Evolutionary conservation across 2,329 filamentous ascomycete species (phyloP), one percentile per base, ranked within the genome.

Genomic region (Elsinoe batatas): DNA sequence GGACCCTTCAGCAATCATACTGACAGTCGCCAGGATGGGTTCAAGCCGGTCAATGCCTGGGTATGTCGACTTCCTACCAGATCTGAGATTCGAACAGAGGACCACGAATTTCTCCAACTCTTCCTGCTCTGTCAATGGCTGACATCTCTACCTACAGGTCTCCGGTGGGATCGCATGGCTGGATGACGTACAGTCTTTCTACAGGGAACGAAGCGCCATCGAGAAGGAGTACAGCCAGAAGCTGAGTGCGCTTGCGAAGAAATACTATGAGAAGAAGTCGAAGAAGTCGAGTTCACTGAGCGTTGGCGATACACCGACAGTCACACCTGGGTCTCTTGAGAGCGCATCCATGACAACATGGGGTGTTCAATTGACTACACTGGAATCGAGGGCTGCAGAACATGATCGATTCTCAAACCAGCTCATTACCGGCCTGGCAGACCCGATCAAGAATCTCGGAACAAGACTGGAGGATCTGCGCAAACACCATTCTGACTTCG

Each of bases 161-260:
- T 88, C 83, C 60, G 84, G 88, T 69, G 90, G 91, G 61, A 95
- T 98, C 69, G 77, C 81, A 62, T 98, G 91, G 91, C 83, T 98
- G 58, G 91, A 96, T 65, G 93, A 98, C 65, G 88, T 98, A 60
- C 89, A 98, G 71, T 84, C 88, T 67, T 98, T 97, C 76, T 98
- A 97, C 76, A 88, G 93, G 61, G 93, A 98, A 72, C 83, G 94
- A 57, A 88, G 89, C 67, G 83, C 77, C 35, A 95, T 98, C 69
- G 93, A 98, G 74, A 96, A 95, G 74, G 94, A 98, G 70, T 97
- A 98, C 71, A 87, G 88, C 64, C 80, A 85, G 61, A 97, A 91
- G 72, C 82, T 98, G 61, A 87, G 82, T 63, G 83, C 83, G 2
- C 76, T 98, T 51, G 93, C 91, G 56, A 95, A 93, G 76, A 96